phyloP scores from a whole-genome alignment of 495 filamentous ascomycete genomes.

The Ascobolus immersus region DNA sequence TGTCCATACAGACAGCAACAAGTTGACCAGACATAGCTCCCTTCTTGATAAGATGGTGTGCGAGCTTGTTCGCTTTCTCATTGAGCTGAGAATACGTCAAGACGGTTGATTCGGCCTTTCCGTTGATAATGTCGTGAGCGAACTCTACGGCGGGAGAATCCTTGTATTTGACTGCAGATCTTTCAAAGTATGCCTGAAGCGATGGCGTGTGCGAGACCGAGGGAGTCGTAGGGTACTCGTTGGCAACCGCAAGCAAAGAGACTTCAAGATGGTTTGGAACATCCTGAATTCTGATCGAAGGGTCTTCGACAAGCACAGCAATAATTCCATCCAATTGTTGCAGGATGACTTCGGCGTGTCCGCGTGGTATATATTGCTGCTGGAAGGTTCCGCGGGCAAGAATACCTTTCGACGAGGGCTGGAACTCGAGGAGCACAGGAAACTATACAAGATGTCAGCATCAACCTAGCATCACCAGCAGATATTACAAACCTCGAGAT shows the following conservation, averaged over 20 bases:
- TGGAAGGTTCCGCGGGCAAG: constrained; percentile 28
- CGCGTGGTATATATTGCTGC: constrained; percentile 20
- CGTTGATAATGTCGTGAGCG: constrained; percentile 20
- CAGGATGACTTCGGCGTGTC: constrained; percentile 28
- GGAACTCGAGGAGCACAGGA: constrained; percentile 42
- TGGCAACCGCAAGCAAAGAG: constrained; percentile 29
- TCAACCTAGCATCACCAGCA: neutral
- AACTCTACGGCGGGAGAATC: constrained; percentile 34
- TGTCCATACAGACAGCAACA: constrained; percentile 44
- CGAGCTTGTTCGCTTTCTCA: constrained; percentile 34
- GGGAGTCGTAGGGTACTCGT: constrained; percentile 17
- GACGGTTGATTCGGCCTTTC: constrained; percentile 12
- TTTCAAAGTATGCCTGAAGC: constrained; percentile 30
- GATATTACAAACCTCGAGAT: constrained; percentile 22
- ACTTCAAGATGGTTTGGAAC: constrained; percentile 15
- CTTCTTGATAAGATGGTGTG: constrained; percentile 25
- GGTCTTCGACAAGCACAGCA: constrained; percentile 20
- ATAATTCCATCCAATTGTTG: constrained; percentile 31
- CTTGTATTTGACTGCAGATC: constrained; percentile 22
- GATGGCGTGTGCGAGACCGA: constrained; percentile 8
- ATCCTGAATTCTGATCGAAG: constrained; percentile 8
- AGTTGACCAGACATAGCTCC: constrained; percentile 26
- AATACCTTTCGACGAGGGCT: constrained; percentile 25
- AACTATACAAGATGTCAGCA: constrained; percentile 23
- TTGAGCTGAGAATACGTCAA: constrained; percentile 41